Conservation (phyloP, 192 early-diverging fungal genomes). For the Coemansia sp. region DNA sequence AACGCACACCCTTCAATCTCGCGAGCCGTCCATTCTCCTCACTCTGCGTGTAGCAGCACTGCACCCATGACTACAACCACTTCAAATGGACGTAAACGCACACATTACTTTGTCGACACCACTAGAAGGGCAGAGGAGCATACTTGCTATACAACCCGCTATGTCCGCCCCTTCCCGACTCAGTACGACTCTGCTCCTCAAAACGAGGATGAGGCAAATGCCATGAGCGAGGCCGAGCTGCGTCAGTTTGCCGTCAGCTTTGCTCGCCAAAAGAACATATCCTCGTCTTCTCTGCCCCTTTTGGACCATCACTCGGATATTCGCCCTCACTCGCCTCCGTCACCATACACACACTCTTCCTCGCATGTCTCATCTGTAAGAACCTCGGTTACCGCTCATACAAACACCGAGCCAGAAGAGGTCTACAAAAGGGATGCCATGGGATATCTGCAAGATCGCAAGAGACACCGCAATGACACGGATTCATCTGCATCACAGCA, state of each 20-base stretch:
- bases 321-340: slow-evolving; percentile 18
- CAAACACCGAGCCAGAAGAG: neutral
- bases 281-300: slow-evolving; percentile 10
- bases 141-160: slow-evolving; percentile 10
- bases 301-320: slow-evolving; percentile 8
- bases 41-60: too few relatives aligned
- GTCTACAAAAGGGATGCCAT: neutral
- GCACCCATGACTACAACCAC: too few relatives aligned
- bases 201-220: slow-evolving; percentile 43
- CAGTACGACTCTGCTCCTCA: slow-evolving; percentile 21
- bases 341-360: slow-evolving; percentile 19
- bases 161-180: neutral
- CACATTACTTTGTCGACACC: too few relatives aligned
- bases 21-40: too few relatives aligned
- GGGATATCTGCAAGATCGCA: slow-evolving; percentile 10
- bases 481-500: slow-evolving; percentile 21
- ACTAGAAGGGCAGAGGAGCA: slow-evolving; percentile 8
- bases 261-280: slow-evolving; percentile 21
- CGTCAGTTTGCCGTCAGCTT: slow-evolving; percentile 25
- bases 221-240: slow-evolving; percentile 48
- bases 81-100: too few relatives aligned
- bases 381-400: slow-evolving; percentile 6
- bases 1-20: neutral
- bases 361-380: slow-evolving; percentile 22
- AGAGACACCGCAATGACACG: slow-evolving; percentile 21